Percentiles rank a stretch among this genome's conserved stretches.
Conservation (phyloP, 2,329 filamentous ascomycete genomes). For the Fusarium penzigii region DNA sequence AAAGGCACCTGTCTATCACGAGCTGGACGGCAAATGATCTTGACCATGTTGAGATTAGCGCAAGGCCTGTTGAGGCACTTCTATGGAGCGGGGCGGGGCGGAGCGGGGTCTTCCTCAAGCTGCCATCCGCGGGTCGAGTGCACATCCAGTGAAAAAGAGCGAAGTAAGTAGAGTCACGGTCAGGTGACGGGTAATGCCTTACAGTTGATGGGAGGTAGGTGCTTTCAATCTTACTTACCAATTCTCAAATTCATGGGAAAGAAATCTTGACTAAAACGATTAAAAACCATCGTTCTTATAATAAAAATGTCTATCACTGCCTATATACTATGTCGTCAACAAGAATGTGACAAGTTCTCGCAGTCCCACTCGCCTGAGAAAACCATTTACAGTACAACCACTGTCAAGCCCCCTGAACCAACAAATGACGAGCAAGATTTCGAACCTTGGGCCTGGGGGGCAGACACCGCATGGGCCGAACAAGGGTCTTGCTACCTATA, state of each 20-base stretch:
- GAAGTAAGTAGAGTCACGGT: too few relatives aligned
- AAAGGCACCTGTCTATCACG: conserved; percentile 3
- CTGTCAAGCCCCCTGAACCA: neutral
- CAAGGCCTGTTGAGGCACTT: conserved; percentile 10
- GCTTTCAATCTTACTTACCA: too few relatives aligned
- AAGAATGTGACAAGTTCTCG: neutral
- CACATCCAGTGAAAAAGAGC: too few relatives aligned
- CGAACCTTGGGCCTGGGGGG: conserved; percentile 9
- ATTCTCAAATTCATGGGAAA: too few relatives aligned
- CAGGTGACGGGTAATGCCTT: too few relatives aligned
- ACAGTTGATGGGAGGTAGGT: too few relatives aligned
- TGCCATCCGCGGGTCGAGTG: too few relatives aligned
- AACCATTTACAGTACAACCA: neutral
- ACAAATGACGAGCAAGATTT: conserved; percentile 15
- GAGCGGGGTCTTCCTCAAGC: conserved; percentile 14
- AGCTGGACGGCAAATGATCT: conserved; percentile 12
- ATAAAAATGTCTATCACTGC: too few relatives aligned
- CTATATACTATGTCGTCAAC: neutral
- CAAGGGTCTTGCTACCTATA: conserved; percentile 15
- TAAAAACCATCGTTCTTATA: too few relatives aligned
- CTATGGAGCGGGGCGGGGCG: conserved; percentile 21
- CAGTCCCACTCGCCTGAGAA: neutral
- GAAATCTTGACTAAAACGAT: too few relatives aligned
- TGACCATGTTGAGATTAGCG: conserved; percentile 2
- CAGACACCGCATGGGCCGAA: conserved; percentile 17